Evolutionary conservation across 257 asterid species (phyloP).

Genomic region (Ajuga chamaepitys): DNA sequence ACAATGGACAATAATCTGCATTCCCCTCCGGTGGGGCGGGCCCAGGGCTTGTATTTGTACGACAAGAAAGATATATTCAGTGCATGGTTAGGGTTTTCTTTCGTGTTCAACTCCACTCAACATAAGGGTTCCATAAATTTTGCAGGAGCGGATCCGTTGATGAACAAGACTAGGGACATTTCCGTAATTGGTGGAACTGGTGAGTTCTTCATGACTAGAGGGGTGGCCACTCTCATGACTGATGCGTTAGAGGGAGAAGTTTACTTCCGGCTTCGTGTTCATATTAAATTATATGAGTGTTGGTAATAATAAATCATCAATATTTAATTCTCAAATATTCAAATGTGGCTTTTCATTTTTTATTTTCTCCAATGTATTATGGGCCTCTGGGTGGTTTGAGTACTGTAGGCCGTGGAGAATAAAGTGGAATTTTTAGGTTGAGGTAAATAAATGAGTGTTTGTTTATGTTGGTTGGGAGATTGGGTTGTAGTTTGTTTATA

Average conservation of each 20-base stretch:
- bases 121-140: conserved; percentile 56
- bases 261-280: conserved; percentile 56
- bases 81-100: conserved; percentile 71
- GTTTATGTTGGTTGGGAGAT: too few species aligned
- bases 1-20: conserved; percentile 59
- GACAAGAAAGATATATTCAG: conserved; percentile 39
- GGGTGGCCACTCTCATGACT: conserved; percentile 60
- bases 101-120: conserved; percentile 51
- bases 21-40: conserved; percentile 66
- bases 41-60: conserved; percentile 66
- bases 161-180: conserved; percentile 71
- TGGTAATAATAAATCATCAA: too few species aligned
- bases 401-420: too few species aligned
- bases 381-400: too few species aligned
- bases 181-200: conserved; percentile 89
- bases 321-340: too few species aligned
- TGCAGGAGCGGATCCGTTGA: conserved; percentile 71
- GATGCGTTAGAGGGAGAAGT: conserved; percentile 70
- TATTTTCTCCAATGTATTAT: too few species aligned
- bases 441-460: too few species aligned
- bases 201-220: conserved; percentile 82
- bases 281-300: conserved; percentile 63
- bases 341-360: too few species aligned
- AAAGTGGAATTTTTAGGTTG: too few species aligned
- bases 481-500: too few species aligned